Evolutionary conservation across 2,329 filamentous ascomycete species (phyloP), one percentile per base, ranked within the genome.

Genomic region (Ophiosphaerella narmari): DNA sequence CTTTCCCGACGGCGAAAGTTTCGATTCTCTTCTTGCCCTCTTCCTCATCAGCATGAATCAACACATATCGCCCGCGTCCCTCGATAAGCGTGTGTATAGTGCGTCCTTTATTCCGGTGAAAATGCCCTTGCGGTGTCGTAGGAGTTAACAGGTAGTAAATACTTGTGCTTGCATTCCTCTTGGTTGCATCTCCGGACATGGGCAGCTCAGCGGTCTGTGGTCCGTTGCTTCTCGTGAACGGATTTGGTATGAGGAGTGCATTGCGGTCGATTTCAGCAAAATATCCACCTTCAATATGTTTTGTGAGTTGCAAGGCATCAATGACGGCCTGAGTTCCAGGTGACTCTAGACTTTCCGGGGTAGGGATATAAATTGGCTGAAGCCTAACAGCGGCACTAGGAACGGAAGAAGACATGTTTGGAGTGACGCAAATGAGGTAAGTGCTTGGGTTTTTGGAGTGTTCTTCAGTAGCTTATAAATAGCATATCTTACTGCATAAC

Each of bases 81-180:
- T 78, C 75, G 63, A 89, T 85, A 21, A 88, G 74, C 0, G 84
- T 86, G 66, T 90, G 86, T 23, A 88, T 79, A 5, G 83, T 87
- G 12, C 83, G 34, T 5, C 77, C 82, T 43, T 78, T 77, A 58
- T 88, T 88, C 18, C 83, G 76, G 65, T 90, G 86, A 59, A 88
- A 88, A 14, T 75, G 74, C 0, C 86, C 85, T 52, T 82, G 72
- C 0, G 84, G 81, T 0, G 74, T 76, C 16, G 60, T 60, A 0
- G 82, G 80, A 0, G 83, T 86, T 33, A 90, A 74, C 39, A 86
- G 75, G 67, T 90, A 89, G 70, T 80, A 83, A 44, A 89, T 89
- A 2, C 78, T 80, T 0, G 85, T 87, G 46, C 79, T 83, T 2
- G 83, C 79, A 48, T 78, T 78, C 31, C 86, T 78, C 13, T 77